phyloP scores from a whole-genome alignment of 2,329 filamentous ascomycete genomes.

The Diplodia scrobiculata region DNA sequence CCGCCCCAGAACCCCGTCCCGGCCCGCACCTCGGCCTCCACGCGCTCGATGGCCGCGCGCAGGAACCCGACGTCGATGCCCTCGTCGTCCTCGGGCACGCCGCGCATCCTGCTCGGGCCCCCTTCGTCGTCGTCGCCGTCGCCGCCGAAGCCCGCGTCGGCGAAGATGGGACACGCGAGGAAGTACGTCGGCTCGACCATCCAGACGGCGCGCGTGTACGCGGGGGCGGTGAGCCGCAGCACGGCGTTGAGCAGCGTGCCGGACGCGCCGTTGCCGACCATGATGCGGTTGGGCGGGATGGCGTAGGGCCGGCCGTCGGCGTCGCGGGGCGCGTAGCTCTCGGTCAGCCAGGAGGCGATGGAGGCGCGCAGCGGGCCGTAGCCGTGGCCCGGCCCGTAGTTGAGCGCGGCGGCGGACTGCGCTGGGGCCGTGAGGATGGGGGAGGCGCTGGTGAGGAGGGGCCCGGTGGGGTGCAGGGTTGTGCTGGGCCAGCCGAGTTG shows the following conservation, averaged over 20 bases:
- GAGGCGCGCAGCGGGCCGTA: conserved; percentile 67
- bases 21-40: conserved; percentile 49
- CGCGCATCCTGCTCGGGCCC: conserved; percentile 58
- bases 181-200: conserved; percentile 81
- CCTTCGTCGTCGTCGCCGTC: neutral
- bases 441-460: conserved; percentile 63
- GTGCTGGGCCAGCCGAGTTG: conserved; percentile 68
- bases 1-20: conserved; percentile 40
- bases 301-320: conserved; percentile 35
- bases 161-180: conserved; percentile 77
- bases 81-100: conserved; percentile 74
- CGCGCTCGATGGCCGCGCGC: conserved; percentile 53
- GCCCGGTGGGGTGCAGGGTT: conserved; percentile 64
- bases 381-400: conserved; percentile 78
- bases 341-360: conserved; percentile 69
- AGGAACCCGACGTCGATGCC: conserved; percentile 71
- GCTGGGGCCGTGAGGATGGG: conserved; percentile 62
- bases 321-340: conserved; percentile 57
- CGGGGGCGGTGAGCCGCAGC: conserved; percentile 73
- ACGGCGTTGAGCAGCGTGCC: conserved; percentile 77
- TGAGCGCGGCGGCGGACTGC: conserved; percentile 61
- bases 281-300: conserved; percentile 63
- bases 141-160: conserved; percentile 65
- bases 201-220: conserved; percentile 74
- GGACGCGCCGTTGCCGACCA: conserved; percentile 82